Evolutionary conservation across 2,329 filamentous ascomycete species (phyloP).

Genomic region (Penicillium sp.): DNA sequence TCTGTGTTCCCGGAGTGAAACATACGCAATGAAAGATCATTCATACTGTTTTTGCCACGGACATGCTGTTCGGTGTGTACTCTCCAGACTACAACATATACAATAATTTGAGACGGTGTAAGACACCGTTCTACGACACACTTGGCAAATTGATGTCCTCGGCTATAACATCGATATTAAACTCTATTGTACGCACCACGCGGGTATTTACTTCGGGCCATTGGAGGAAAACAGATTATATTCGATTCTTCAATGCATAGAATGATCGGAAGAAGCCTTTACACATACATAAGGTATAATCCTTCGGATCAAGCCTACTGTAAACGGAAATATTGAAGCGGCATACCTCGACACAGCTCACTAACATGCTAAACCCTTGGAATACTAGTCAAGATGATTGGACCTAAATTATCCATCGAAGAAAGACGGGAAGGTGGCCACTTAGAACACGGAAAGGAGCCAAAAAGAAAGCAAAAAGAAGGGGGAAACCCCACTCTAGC

Average conservation of each 20-base stretch:
- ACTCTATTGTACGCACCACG: not conserved
- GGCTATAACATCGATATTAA: not conserved
- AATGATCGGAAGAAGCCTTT: not conserved
- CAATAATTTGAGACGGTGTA: not conserved
- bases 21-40: not conserved
- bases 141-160: not conserved
- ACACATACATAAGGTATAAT: not conserved
- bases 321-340: not conserved
- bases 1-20: not conserved
- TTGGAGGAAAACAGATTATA: not conserved
- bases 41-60: not conserved
- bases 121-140: not conserved
- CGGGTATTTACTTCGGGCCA: not conserved
- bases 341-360: not conserved
- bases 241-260: not conserved
- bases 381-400: not conserved
- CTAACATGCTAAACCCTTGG: not conserved
- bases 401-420: not conserved
- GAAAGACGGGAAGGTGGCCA: constrained; percentile 8
- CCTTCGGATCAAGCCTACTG: not conserved
- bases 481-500: not conserved
- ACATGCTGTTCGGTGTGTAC: not conserved
- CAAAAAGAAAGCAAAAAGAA: constrained; percentile 4
- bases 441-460: not conserved
- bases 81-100: not conserved